Evolutionary conservation across 2,329 filamentous ascomycete species (phyloP), one percentile per base, ranked within the genome.

Genomic region (Talaromyces marneffei): DNA sequence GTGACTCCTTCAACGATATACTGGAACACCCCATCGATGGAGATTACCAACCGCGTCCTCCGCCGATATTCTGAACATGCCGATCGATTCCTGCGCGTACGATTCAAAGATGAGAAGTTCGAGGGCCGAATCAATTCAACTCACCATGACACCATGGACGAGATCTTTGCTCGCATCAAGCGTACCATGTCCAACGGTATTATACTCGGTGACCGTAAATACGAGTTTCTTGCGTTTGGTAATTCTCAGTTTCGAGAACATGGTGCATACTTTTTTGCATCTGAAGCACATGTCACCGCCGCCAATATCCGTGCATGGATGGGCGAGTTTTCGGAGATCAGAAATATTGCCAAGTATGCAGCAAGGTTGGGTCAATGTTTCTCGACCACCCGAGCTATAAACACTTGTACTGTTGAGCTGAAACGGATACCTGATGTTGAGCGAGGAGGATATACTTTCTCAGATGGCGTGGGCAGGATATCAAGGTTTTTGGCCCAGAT

Each of bases 181-280:
- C 83, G 88, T 53, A 84, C 88, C 0, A 78, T 97, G 69, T 81
- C 78, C 48, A 84, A 94, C 60, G 94, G 94, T 0, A 93, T 99
- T 65, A 80, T 80, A 0, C 87, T 99, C 55, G 94, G 91, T 4
- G 89, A 88, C 65, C 87, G 91, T 7, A 85, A 85, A 62, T 99
- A 92, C 73, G 84, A 93, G 66, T 97, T 97, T 65, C 83, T 99
- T 27, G 94, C 93, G 0, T 97, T 92, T 76, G 93, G 94, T 0
- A 97, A 94, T 73, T 97, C 94, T 0, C 94, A 99, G 68, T 90
- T 99, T 63, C 85, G 93, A 57, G 92, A 97, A 70, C 87, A 93
- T 66, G 90, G 92, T 0, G 92, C 91, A 0, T 97, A 94, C 70
- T 97, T 99, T 75, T 97, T 97, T 72, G 88, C 90, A 4, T 84